These are phyloP conservation scores for Alternaria triticina DNA, from an alignment of 2,329 filamentous ascomycete genomes.

Conservation along the genomic window DNA sequence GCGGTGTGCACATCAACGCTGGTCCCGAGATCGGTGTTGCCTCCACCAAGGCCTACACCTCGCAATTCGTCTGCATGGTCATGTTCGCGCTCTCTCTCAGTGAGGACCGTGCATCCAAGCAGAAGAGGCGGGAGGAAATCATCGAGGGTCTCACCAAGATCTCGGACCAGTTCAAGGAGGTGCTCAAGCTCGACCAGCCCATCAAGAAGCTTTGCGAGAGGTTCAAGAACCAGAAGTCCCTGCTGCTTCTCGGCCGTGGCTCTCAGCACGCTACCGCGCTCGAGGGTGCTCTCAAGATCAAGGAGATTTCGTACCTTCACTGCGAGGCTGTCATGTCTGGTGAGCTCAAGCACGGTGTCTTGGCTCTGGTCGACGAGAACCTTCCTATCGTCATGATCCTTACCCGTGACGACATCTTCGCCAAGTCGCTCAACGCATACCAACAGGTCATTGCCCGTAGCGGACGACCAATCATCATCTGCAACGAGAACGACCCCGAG, in stretches of 20 bases:
- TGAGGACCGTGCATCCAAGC: constrained; percentile 96
- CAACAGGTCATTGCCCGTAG: constrained; percentile 98
- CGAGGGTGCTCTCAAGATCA: constrained; percentile 97
- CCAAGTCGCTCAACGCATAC: constrained; percentile 99
- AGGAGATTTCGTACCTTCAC: constrained; percentile 99
- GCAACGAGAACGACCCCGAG: constrained; percentile 87
- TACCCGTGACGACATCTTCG: constrained; percentile 93
- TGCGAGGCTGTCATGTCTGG: constrained; percentile 99
- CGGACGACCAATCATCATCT: constrained; percentile 98
- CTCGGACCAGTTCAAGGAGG: constrained; percentile 88
- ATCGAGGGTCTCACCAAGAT: constrained; percentile 90
- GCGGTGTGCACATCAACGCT: constrained; percentile 99
- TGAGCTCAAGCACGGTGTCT: constrained; percentile 97
- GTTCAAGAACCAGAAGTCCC: constrained; percentile 97
- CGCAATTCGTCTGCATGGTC: constrained; percentile 99
- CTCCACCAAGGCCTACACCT: constrained; percentile 99
- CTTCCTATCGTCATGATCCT: constrained; percentile 99
- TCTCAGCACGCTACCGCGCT: constrained; percentile 97
- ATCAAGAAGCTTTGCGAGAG: constrained; percentile 95
- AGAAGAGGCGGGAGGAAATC: constrained; percentile 89
- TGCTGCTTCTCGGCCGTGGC: constrained; percentile 91
- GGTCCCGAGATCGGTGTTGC: constrained; percentile 98
- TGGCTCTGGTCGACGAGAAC: constrained; percentile 97
- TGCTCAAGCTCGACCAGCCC: constrained; percentile 86
- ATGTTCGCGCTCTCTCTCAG: constrained; percentile 98